Base-by-base conservation (phyloP, 1,139 yeast species). In the Debaryomycetaceae sp. region DNA sequence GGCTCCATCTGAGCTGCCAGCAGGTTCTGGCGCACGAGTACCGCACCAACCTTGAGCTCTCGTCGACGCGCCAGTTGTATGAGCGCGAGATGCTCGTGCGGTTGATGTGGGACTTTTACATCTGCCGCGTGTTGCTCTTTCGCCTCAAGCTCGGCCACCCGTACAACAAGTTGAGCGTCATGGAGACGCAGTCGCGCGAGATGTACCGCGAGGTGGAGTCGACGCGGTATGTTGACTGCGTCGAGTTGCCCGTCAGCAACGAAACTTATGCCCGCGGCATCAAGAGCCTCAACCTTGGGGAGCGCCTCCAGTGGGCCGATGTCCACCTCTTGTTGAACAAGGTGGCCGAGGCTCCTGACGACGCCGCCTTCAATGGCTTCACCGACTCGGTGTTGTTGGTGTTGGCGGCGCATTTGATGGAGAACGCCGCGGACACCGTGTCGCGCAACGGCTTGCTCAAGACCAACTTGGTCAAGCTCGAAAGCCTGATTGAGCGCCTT, bases 81-180 rank as follows among this genome's bases (percentile, higher is more conserved):
- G 65, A 56, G 38, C 50, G 59, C 16, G 75, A 71, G 36, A 41
- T 57, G 26, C 37, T 53, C 16, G 38, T 67, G 9, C 52, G 73
- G 33, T 40, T 61, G 4, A 43, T 69, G 8, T 71, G 77, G 77
- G 57, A 55, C 15, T 57, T 59, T 23, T 68, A 63, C 59, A 51
- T 58, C 27, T 41, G 54, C 33, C 43, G 58, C 31, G 47, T 56
- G 15, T 52, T 59, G 3, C 48, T 54, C 20, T 42, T 61, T 17
- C 51, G 73, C 33, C 44, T 61, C 20, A 53, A 53, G 35, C 49
- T 53, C 39, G 75, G 75, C 0, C 51, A 46, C 30, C 76, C 75
- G 1, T 70, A 57, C 38, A 36, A 43, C 10, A 43, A 41, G 27
- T 35, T 51, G 4, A 16, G 27, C n/a, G 10, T 17, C 15, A 15